A percentile compares a stretch with the other conserved stretches of the same genome.
Conservation (phyloP, 2,329 filamentous ascomycete genomes). For the Aureobasidium uvarum region DNA sequence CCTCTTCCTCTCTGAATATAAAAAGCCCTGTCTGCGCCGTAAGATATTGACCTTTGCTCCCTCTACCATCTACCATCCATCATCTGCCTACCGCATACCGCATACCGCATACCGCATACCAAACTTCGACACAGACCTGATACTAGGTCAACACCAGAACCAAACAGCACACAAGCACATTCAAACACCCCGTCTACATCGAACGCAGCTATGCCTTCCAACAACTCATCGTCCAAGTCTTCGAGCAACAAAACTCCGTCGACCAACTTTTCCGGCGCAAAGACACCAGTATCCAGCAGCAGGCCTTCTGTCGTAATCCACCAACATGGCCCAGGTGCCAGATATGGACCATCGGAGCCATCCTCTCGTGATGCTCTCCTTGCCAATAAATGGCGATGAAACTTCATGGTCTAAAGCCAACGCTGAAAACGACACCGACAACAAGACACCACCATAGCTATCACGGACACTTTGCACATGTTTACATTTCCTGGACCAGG, state of each 20-base stretch:
- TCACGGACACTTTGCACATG: background rate
- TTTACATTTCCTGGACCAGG: background rate
- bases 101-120: background rate
- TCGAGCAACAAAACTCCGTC: background rate
- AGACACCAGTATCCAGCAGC: background rate
- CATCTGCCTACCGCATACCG: background rate
- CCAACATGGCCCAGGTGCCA: background rate
- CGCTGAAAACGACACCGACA: background rate
- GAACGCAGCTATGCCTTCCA: background rate
- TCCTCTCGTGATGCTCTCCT: background rate
- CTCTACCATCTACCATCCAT: background rate
- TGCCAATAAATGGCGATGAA: slow-evolving; percentile 12
- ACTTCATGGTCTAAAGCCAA: background rate
- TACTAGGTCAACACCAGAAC: background rate
- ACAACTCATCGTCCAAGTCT: background rate
- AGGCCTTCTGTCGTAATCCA: background rate
- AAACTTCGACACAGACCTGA: background rate
- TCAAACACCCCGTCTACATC: background rate
- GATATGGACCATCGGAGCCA: background rate
- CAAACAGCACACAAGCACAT: background rate
- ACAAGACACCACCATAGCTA: background rate
- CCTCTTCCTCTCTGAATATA: background rate
- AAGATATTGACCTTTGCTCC: slow-evolving; percentile 2
- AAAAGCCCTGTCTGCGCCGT: background rate
- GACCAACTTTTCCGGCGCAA: background rate